Evolutionary conservation across 2,329 filamentous ascomycete species (phyloP).

Genomic region (Ilyonectria mors-panacis): DNA sequence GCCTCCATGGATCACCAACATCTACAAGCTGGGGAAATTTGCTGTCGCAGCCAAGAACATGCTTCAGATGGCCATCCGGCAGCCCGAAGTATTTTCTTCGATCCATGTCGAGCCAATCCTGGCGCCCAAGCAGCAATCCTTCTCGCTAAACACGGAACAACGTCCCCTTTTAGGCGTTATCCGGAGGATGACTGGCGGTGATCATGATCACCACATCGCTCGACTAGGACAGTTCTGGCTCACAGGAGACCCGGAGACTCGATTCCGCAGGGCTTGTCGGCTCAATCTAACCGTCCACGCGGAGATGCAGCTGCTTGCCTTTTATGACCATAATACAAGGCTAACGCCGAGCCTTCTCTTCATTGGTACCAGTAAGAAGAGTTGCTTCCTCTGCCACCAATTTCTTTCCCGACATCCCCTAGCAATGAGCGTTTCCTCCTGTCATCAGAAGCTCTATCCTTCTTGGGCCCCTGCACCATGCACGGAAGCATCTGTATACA

Average conservation of each 20-base stretch:
- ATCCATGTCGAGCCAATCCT: conserved; percentile 39
- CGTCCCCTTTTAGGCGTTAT: conserved; percentile 1
- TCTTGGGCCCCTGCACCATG: conserved; percentile 47
- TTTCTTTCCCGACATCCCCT: conserved; percentile 44
- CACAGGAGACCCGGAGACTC: conserved; percentile 7
- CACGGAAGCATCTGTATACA: conserved; percentile 6
- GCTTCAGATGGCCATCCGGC: conserved; percentile 46
- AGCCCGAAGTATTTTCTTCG: conserved; percentile 40
- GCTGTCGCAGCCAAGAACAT: conserved; percentile 46
- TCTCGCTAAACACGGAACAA: conserved; percentile 4
- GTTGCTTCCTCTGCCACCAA: conserved; percentile 48
- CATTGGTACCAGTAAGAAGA: conserved; percentile 51
- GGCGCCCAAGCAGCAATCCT: conserved; percentile 26
- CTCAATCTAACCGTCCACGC: conserved; percentile 49
- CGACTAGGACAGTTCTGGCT: conserved; percentile 15
- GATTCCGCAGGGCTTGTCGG: conserved; percentile 40
- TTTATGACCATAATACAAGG: conserved; percentile 45
- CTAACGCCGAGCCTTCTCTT: conserved; percentile 39
- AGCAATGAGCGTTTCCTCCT: conserved; percentile 44
- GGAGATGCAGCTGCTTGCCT: conserved; percentile 50
- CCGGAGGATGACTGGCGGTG: not conserved
- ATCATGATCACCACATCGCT: conserved; percentile 30
- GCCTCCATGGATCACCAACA: conserved; percentile 35
- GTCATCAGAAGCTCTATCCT: conserved; percentile 50
- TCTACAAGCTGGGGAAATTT: conserved; percentile 50